Conservation (phyloP, 1,284 basidiomycete genomes). For the Leccinum solheimii region DNA sequence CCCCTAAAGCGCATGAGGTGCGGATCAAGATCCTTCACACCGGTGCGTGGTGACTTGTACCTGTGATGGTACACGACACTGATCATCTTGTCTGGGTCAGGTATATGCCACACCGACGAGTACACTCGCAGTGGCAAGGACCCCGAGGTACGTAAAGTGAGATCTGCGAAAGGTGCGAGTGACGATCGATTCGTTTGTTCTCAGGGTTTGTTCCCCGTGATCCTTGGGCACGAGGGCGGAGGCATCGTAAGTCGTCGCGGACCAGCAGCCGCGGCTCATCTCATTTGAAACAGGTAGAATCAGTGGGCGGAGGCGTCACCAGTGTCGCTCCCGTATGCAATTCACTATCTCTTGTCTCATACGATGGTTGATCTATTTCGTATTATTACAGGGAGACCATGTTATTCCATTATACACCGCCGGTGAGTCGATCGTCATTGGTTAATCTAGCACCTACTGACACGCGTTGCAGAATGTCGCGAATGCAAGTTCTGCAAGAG, state of each 20-base stretch:
- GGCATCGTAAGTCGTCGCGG: constrained; percentile 61
- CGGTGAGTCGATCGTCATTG: constrained; percentile 45
- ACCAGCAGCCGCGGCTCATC: constrained; percentile 1
- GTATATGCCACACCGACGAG: constrained; percentile 98
- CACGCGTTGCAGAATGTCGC: constrained; percentile 69
- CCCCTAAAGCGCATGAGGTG: constrained; percentile 90
- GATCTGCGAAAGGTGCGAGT: background rate
- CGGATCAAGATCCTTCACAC: constrained; percentile 90
- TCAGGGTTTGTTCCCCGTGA: constrained; percentile 91
- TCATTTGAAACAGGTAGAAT: constrained; percentile 72
- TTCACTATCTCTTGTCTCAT: background rate
- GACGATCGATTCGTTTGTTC: constrained; percentile 7
- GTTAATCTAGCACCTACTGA: constrained; percentile 1
- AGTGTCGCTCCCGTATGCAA: constrained; percentile 67
- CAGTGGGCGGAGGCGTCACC: constrained; percentile 90
- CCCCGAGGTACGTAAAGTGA: constrained; percentile 66
- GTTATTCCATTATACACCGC: constrained; percentile 94
- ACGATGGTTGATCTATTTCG: constrained; percentile 6
- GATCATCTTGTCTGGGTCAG: constrained; percentile 38
- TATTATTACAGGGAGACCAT: constrained; percentile 70
- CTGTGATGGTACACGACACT: constrained; percentile 7
- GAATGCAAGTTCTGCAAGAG: constrained; percentile 99
- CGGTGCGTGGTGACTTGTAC: constrained; percentile 46
- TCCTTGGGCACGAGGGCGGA: constrained; percentile 91
- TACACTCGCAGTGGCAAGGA: constrained; percentile 97